Evolutionary conservation across 176 grass and related monocot genomes (phyloP).

Genomic region (Oryza coarctata): DNA sequence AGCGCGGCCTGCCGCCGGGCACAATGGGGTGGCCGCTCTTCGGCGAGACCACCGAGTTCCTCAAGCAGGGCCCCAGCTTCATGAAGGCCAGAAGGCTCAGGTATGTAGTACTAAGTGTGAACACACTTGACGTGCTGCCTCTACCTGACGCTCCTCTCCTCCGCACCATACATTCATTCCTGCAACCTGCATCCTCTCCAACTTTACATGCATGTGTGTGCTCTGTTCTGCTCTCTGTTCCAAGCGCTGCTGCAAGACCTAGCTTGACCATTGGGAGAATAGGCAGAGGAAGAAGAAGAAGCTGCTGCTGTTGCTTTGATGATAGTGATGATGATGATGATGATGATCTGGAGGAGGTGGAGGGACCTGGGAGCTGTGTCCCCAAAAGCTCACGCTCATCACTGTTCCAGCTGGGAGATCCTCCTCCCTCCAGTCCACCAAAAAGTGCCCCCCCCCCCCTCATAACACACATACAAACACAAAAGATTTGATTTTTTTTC

Average conservation of each 20-base stretch:
- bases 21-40: constrained; percentile 97
- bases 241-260: too few relatives aligned
- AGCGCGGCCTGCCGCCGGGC: constrained; percentile 64
- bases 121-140: not conserved
- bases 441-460: not conserved
- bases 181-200: not conserved
- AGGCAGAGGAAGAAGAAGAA: not conserved
- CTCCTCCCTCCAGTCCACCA: constrained; percentile 7
- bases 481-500: not conserved
- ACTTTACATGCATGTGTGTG: not conserved
- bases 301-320: not conserved
- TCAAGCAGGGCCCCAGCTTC: constrained; percentile 75
- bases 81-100: constrained; percentile 82
- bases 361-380: constrained; percentile 44
- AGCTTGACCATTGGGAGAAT: not conserved
- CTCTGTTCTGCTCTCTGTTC: too few relatives aligned
- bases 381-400: constrained; percentile 59
- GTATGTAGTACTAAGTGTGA: constrained; percentile 27
- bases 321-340: not conserved
- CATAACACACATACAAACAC: not conserved
- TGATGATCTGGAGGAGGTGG: constrained; percentile 16
- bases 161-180: not conserved
- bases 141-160: not conserved
- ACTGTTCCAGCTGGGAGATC: constrained; percentile 60
- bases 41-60: constrained; percentile 93